These are phyloP conservation scores for Knoxdaviesia proteae DNA, from an alignment of 2,329 filamentous ascomycete species.

Conservation along the genomic window DNA sequence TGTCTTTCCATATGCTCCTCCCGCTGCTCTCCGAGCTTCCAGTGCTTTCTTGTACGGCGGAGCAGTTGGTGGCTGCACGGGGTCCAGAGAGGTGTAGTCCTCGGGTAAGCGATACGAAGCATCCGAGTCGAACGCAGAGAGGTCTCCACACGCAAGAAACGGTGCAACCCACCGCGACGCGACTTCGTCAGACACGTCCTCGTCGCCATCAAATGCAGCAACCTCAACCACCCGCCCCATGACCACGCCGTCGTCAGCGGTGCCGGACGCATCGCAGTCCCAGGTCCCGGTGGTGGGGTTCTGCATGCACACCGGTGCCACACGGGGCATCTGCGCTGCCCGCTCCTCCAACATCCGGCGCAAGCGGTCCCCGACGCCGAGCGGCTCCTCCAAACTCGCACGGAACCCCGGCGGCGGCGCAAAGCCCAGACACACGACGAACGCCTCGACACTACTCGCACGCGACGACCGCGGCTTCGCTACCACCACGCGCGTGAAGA, in stretches of 20 bases:
- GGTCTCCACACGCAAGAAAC: conserved; percentile 90
- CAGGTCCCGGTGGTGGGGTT: conserved; percentile 22
- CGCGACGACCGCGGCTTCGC: conserved; percentile 86
- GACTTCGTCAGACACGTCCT: conserved; percentile 7
- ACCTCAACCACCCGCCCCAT: conserved; percentile 18
- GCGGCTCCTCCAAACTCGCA: conserved; percentile 53
- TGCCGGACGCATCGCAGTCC: conserved; percentile 11
- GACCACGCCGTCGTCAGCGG: conserved; percentile 14
- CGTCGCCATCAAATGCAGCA: conserved; percentile 11
- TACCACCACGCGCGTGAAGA: conserved; percentile 70
- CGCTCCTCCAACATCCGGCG: conserved; percentile 25
- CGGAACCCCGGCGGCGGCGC: conserved; percentile 56
- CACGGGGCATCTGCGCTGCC: conserved; percentile 17
- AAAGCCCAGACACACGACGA: conserved; percentile 88
- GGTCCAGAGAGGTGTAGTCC: conserved; percentile 70
- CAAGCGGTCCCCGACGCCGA: conserved; percentile 41
- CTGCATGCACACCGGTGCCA: conserved; percentile 23
- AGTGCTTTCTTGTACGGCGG: conserved; percentile 85
- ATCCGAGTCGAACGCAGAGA: conserved; percentile 88
- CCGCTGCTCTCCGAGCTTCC: conserved; percentile 50
- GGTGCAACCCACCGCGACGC: conserved; percentile 64
- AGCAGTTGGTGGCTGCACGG: conserved; percentile 85
- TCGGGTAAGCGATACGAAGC: conserved; percentile 81
- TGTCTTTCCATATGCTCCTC: conserved; percentile 60
- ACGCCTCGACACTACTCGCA: conserved; percentile 93